These are phyloP conservation scores for Amanita phalloides DNA, from an alignment of 768 basidiomycete species.

Conservation along the genomic window DNA sequence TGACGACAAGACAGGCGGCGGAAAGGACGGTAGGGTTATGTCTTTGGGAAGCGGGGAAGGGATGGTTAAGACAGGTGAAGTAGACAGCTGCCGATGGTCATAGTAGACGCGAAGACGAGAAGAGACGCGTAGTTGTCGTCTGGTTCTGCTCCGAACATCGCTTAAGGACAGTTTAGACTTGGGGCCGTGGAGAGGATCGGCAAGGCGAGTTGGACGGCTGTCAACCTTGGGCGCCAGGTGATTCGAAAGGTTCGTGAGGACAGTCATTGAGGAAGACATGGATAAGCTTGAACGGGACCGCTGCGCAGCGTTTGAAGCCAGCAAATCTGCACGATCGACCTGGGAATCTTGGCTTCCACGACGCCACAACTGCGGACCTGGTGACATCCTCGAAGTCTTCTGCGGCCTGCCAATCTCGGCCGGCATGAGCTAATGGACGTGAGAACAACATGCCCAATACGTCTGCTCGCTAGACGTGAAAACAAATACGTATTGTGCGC, in stretches of 20 bases:
- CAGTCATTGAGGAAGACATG: background rate
- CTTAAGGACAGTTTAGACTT: background rate
- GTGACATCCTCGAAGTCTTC: background rate
- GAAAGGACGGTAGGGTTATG: background rate
- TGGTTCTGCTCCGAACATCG: background rate
- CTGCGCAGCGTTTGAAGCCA: constrained; percentile 1
- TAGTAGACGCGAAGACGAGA: background rate
- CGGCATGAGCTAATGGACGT: background rate
- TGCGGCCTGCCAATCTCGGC: background rate
- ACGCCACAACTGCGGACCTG: background rate
- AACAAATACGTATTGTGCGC: too few relatives aligned
- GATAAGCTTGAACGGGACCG: background rate
- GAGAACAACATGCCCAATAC: background rate
- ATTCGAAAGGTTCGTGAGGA: background rate
- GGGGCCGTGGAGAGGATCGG: background rate
- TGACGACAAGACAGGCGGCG: background rate
- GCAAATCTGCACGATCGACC: background rate
- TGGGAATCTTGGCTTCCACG: background rate
- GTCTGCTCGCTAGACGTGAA: too few relatives aligned
- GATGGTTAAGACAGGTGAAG: background rate
- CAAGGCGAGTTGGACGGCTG: background rate
- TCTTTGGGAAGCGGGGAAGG: background rate
- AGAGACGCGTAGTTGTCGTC: background rate
- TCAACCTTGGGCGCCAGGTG: background rate
- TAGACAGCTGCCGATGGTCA: background rate